Conservation (phyloP, 108 stramenopile genomes). For the Nitzschia sp. region DNA sequence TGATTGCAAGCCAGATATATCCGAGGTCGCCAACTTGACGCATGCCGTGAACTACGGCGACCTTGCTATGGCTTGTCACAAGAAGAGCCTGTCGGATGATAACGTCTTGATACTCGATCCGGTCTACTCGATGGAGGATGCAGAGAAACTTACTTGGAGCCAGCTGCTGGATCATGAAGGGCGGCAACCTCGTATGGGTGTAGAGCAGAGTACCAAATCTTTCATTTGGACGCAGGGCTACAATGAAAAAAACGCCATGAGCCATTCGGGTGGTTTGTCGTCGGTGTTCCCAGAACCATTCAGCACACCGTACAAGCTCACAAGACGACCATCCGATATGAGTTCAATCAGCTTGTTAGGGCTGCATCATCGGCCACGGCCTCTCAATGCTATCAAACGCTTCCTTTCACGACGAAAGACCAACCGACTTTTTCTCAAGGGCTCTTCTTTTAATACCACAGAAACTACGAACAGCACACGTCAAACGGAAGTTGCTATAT, state of each 20-base stretch:
- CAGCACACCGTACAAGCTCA: neutral
- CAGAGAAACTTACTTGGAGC: neutral
- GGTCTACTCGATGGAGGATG: neutral
- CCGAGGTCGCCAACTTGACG: conserved; percentile 3
- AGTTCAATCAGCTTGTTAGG: neutral
- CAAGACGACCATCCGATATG: neutral
- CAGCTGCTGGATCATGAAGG: neutral
- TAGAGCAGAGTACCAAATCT: neutral
- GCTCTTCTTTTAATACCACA: neutral
- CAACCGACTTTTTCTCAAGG: neutral
- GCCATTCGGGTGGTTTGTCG: neutral
- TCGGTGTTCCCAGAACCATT: neutral
- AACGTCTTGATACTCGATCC: neutral
- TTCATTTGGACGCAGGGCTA: conserved; percentile 3
- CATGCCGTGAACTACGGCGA: neutral
- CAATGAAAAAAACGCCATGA: neutral
- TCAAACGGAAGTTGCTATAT: too few species aligned
- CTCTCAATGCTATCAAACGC: neutral
- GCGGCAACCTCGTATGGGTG: neutral
- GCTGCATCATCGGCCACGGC: neutral
- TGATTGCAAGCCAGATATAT: conserved; percentile 8
- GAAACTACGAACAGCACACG: too few species aligned
- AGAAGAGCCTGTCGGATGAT: neutral
- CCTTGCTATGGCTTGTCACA: conserved; percentile 4
- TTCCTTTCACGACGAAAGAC: neutral